Evolutionary conservation across 768 basidiomycete genomes (phyloP).

Genomic region (Trametes cinnabarina): DNA sequence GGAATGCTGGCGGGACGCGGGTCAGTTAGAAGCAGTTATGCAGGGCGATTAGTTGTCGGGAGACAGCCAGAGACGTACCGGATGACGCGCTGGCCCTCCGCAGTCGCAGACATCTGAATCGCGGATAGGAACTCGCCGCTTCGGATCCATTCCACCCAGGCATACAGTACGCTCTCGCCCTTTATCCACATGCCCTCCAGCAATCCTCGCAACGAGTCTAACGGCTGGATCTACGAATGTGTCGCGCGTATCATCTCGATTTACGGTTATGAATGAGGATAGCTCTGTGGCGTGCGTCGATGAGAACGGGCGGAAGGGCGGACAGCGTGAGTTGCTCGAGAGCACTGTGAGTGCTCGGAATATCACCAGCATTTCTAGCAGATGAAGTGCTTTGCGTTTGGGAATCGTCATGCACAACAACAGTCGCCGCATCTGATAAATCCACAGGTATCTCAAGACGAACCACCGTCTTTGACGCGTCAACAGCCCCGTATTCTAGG

Average conservation of each 20-base stretch:
- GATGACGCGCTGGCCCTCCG: slow-evolving; percentile 33
- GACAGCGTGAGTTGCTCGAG: no score
- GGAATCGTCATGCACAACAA: slow-evolving; percentile 37
- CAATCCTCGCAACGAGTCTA: slow-evolving; percentile 33
- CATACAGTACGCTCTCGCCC: slow-evolving; percentile 63
- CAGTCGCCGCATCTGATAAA: slow-evolving; percentile 42
- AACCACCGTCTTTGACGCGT: slow-evolving; percentile 36
- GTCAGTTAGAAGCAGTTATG: not conserved
- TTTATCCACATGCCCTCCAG: slow-evolving; percentile 59
- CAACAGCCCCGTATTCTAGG: slow-evolving; percentile 61
- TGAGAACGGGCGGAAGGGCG: slow-evolving; percentile 60
- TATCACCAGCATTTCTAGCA: no score
- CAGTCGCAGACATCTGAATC: slow-evolving; percentile 38
- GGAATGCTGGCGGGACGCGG: slow-evolving; percentile 39
- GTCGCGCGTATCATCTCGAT: slow-evolving; percentile 54
- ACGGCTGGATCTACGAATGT: slow-evolving; percentile 55
- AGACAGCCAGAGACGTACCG: slow-evolving; percentile 38
- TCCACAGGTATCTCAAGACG: slow-evolving; percentile 69
- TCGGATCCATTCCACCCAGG: slow-evolving; percentile 71
- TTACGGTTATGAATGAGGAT: slow-evolving; percentile 45
- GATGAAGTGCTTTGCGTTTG: slow-evolving; percentile 2
- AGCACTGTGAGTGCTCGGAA: no score
- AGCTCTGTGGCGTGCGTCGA: slow-evolving; percentile 52
- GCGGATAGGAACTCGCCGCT: slow-evolving; percentile 59
- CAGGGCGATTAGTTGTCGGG: not conserved